phyloP scores from a whole-genome alignment of 148 eudicot species.

The Heliosperma pusillum region DNA sequence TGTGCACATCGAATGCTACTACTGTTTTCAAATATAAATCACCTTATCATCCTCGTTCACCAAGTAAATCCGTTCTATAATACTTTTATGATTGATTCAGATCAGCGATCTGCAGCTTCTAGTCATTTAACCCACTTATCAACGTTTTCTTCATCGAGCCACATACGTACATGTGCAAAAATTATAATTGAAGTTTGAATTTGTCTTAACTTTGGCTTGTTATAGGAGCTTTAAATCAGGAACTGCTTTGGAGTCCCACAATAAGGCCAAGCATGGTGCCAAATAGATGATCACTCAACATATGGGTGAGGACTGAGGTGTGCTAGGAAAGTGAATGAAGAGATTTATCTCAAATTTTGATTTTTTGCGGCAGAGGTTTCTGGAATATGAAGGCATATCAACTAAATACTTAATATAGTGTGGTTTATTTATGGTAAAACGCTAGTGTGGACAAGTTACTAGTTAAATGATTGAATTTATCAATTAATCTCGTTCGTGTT shows the following conservation, averaged over 20 bases:
- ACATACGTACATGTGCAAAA: too few relatives aligned
- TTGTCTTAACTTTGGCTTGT: background rate
- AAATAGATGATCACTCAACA: too few relatives aligned
- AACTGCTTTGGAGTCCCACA: slow-evolving; percentile 38
- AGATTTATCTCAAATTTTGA: slow-evolving; percentile 21
- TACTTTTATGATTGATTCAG: too few relatives aligned
- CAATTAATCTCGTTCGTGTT: background rate
- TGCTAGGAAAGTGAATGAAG: background rate
- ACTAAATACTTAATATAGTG: background rate
- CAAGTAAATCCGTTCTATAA: too few relatives aligned
- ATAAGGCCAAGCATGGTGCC: slow-evolving; percentile 46
- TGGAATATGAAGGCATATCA: background rate
- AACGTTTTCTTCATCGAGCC: too few relatives aligned
- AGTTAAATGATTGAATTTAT: background rate
- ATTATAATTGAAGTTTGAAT: background rate
- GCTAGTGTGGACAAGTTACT: background rate
- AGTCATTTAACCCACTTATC: too few relatives aligned
- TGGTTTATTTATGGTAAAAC: background rate
- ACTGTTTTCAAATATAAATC: too few relatives aligned
- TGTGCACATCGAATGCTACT: too few relatives aligned
- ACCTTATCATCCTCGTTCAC: too few relatives aligned
- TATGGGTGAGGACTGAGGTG: too few relatives aligned
- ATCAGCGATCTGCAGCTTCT: too few relatives aligned
- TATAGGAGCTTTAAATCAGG: slow-evolving; percentile 45
- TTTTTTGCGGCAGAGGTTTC: background rate